A percentile compares a stretch with the other conserved stretches of the same genome.
Conservation (phyloP, 2,329 filamentous ascomycete species). For the Nothomitra cinnamomea region DNA sequence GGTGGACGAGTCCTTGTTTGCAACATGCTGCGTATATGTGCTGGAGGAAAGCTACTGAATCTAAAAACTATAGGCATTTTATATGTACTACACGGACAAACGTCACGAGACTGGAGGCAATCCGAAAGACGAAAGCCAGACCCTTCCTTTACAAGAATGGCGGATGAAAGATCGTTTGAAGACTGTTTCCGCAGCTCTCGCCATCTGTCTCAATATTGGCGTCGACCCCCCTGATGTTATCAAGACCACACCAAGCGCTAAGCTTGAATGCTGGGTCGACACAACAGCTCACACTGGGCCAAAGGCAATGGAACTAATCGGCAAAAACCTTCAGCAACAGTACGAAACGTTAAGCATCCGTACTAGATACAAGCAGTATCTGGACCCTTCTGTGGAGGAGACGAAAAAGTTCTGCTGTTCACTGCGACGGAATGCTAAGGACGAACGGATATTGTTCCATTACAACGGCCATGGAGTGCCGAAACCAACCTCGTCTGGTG, state of each 20-base stretch:
- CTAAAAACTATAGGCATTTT: conserved; percentile 58
- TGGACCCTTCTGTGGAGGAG: conserved; percentile 93
- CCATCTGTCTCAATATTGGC: conserved; percentile 90
- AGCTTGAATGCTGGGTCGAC: conserved; percentile 93
- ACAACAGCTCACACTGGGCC: conserved; percentile 54
- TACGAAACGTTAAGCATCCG: conserved; percentile 91
- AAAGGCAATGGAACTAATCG: conserved; percentile 85
- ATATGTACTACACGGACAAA: conserved; percentile 99
- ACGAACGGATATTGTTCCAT: conserved; percentile 90
- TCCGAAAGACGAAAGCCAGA: conserved; percentile 42
- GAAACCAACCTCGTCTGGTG: conserved; percentile 83
- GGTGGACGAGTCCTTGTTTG: neutral
- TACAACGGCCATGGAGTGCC: conserved; percentile 98
- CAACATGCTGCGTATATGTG: neutral
- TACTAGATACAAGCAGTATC: conserved; percentile 92
- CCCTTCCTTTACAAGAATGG: conserved; percentile 67
- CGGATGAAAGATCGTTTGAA: conserved; percentile 92
- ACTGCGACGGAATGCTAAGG: conserved; percentile 78
- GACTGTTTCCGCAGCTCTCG: conserved; percentile 86
- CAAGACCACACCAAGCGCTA: conserved; percentile 84
- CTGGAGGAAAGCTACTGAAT: neutral
- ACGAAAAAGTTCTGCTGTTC: conserved; percentile 93
- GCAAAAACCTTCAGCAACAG: conserved; percentile 86
- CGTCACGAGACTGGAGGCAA: conserved; percentile 88
- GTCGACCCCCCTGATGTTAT: conserved; percentile 95